Conservation (phyloP, 2,329 filamentous ascomycete species). For the Beauveria scarabaeidicola region DNA sequence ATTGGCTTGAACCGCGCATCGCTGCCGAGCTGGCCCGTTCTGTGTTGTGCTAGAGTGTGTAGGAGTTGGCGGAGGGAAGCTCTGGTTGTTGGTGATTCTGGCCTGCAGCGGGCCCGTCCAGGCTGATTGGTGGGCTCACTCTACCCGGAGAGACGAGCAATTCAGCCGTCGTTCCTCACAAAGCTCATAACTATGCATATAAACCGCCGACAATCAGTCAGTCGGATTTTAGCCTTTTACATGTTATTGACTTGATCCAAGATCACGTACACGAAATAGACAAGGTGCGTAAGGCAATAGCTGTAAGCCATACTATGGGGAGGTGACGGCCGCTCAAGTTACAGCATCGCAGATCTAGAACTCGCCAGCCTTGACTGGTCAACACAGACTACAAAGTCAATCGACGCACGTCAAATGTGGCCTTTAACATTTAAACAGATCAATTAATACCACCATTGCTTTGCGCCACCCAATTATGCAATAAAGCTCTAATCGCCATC, state of each 20-base stretch:
- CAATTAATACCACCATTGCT: not conserved
- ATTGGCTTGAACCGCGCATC: conserved; percentile 34
- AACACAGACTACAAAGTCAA: not conserved
- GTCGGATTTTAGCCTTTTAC: no score
- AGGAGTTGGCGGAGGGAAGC: not conserved
- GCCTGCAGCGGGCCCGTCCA: not conserved
- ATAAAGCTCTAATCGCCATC: conserved; percentile 1
- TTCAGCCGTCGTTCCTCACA: not conserved
- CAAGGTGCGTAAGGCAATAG: no score
- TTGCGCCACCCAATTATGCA: conserved; percentile 2
- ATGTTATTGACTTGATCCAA: no score
- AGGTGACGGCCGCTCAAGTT: no score
- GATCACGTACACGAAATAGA: no score
- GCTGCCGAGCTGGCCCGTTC: conserved; percentile 19
- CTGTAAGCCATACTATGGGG: no score
- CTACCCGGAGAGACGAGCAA: not conserved
- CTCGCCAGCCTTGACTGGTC: not conserved
- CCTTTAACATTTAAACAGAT: not conserved
- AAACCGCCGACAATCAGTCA: no score
- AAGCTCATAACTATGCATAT: no score
- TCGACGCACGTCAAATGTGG: not conserved
- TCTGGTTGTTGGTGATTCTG: no score
- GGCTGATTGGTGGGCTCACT: not conserved
- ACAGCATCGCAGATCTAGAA: no score
- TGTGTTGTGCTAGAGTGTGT: not conserved